phyloP scores from a whole-genome alignment of 306 rosid genomes.

The Cicer yamashitae region DNA sequence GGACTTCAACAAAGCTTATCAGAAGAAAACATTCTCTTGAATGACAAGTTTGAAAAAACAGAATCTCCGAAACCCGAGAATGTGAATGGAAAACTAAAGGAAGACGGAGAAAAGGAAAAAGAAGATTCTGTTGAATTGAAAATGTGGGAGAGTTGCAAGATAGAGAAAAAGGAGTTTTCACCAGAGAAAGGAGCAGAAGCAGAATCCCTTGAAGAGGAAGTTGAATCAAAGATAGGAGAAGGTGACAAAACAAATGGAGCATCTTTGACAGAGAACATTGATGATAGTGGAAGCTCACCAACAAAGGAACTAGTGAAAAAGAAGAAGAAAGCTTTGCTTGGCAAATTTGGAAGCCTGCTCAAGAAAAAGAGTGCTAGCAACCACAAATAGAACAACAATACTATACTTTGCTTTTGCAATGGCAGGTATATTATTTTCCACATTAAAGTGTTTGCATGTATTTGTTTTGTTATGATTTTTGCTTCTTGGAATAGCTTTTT shows the following conservation, averaged over 20 bases:
- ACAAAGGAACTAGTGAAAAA: slow-evolving; percentile 75
- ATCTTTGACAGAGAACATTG: slow-evolving; percentile 54
- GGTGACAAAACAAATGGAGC: slow-evolving; percentile 63
- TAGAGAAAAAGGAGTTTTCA: slow-evolving; percentile 92
- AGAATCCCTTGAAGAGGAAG: slow-evolving; percentile 75
- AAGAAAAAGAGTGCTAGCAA: slow-evolving; percentile 84
- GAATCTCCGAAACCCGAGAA: slow-evolving; percentile 49
- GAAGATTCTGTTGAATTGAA: slow-evolving; percentile 64
- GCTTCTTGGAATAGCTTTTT: slow-evolving; percentile 63
- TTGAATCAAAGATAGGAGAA: slow-evolving; percentile 62
- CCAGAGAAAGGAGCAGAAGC: slow-evolving; percentile 78
- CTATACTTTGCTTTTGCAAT: slow-evolving; percentile 3
- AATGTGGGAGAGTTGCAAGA: slow-evolving; percentile 97
- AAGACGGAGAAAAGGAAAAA: slow-evolving; percentile 57
- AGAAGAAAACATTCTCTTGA: slow-evolving; percentile 51
- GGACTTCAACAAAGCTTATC: too few relatives aligned
- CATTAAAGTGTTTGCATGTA: slow-evolving; percentile 59
- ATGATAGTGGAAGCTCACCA: slow-evolving; percentile 64
- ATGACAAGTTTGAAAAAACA: slow-evolving; percentile 51
- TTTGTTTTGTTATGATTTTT: slow-evolving; percentile 60
- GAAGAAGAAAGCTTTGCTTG: slow-evolving; percentile 87
- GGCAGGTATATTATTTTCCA: slow-evolving; percentile 51
- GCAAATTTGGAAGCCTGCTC: slow-evolving; percentile 87
- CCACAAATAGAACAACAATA: slow-evolving; percentile 62
- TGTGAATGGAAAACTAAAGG: slow-evolving; percentile 57